A percentile compares a stretch with the other conserved stretches of the same genome.
Evolutionary conservation across 139 green algal genomes (phyloP).

Genomic region (Chlamydomonas schloesseri): DNA sequence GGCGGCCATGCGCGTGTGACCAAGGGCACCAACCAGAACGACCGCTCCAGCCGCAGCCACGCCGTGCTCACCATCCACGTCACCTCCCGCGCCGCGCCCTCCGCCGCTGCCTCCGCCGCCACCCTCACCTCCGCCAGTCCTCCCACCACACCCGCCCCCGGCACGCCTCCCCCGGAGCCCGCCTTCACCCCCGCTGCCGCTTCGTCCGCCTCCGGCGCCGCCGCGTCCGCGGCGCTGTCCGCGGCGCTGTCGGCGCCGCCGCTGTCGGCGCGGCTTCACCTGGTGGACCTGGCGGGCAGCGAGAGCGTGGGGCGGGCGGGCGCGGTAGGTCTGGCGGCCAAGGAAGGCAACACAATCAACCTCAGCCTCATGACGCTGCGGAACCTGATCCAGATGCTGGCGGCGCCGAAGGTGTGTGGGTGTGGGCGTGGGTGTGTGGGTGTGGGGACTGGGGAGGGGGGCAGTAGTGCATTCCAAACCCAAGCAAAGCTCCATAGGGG

Average conservation of each 20-base stretch:
- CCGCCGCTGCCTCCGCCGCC: not conserved
- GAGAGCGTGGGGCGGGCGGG: constrained; percentile 96
- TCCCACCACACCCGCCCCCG: not conserved
- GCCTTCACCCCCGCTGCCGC: constrained; percentile 52
- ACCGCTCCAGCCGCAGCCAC: constrained; percentile 39
- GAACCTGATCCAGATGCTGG: constrained; percentile 88
- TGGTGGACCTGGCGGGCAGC: constrained; percentile 91
- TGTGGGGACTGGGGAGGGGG: no score
- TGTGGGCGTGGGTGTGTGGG: not conserved
- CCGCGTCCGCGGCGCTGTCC: constrained; percentile 10
- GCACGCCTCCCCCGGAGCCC: not conserved
- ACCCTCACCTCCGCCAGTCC: not conserved
- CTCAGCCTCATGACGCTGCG: constrained; percentile 91
- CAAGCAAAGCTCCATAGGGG: no score
- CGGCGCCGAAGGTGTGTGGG: not conserved
- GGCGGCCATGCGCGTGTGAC: constrained; percentile 16
- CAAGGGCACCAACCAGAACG: constrained; percentile 42
- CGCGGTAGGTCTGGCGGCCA: constrained; percentile 62
- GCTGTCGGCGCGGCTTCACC: constrained; percentile 94
- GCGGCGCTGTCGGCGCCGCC: constrained; percentile 72
- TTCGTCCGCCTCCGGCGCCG: constrained; percentile 40
- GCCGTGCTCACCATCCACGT: constrained; percentile 43
- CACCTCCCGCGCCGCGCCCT: not conserved
- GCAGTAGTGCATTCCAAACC: no score
- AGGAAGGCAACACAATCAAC: constrained; percentile 97